Conservation (phyloP, 192 early-diverging fungal genomes). For the Anaeromyces robustus region DNA sequence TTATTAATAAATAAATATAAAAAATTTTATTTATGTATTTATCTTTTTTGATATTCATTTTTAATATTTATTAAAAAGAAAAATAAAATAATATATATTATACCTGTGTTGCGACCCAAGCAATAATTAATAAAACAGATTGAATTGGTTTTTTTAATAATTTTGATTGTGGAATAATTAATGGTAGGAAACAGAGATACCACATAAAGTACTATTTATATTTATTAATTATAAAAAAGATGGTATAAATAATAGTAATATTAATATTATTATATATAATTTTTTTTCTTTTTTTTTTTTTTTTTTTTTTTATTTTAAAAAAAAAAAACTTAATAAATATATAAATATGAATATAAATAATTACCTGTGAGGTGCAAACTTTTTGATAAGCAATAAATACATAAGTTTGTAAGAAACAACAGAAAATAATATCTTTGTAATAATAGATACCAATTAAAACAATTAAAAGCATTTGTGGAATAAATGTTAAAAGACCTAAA, state of each 20-base stretch:
- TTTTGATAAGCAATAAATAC: constrained; percentile 93
- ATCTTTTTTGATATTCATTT: too few species aligned
- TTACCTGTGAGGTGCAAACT: constrained; percentile 86
- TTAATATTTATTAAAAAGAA: too few species aligned
- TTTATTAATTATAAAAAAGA: neutral
- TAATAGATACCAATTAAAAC: constrained; percentile 47
- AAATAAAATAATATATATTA: too few species aligned
- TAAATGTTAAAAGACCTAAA: constrained; percentile 47
- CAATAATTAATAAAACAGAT: neutral
- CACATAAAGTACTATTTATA: constrained; percentile 89
- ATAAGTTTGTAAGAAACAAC: constrained; percentile 86
- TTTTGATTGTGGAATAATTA: constrained; percentile 46
- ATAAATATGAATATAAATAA: neutral
- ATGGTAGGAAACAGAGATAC: constrained; percentile 84
- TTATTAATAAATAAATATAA: too few species aligned
- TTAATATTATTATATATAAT: neutral
- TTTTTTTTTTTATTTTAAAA: too few species aligned
- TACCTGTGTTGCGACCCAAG: neutral
- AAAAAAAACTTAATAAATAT: too few species aligned
- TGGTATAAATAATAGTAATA: neutral
- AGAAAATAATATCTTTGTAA: constrained; percentile 71
- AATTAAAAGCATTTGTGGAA: constrained; percentile 66
- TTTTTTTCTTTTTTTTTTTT: too few species aligned
- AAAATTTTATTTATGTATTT: too few species aligned
- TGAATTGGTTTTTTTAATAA: neutral